phyloP scores from a whole-genome alignment of 805 yeast species.

The Candida odintsovae region DNA sequence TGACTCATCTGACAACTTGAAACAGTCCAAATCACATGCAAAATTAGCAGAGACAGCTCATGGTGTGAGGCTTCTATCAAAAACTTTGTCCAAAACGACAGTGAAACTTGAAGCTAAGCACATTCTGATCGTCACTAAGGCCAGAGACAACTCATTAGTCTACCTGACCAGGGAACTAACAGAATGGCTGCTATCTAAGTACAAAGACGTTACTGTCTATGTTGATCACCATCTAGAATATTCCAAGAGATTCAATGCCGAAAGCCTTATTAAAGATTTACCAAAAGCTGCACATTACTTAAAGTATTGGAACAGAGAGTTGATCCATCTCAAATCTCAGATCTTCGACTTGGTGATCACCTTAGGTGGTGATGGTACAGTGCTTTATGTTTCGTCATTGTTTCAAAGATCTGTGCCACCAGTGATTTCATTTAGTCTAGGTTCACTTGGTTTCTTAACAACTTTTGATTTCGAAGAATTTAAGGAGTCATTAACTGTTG shows the following conservation, averaged over 20 bases:
- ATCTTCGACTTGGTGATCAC: constrained; percentile 75
- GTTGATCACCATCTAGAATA: constrained; percentile 66
- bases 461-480: constrained; percentile 77
- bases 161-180: constrained; percentile 74
- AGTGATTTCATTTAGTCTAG: constrained; percentile 79
- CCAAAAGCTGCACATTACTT: constrained; percentile 42
- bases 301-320: constrained; percentile 64
- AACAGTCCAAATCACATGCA: constrained; percentile 61
- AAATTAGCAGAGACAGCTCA: constrained; percentile 77
- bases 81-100: constrained; percentile 63
- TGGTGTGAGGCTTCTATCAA: constrained; percentile 72
- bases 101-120: constrained; percentile 64
- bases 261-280: constrained; percentile 41
- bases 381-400: constrained; percentile 77
- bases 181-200: constrained; percentile 57
- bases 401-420: constrained; percentile 90
- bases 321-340: constrained; percentile 38
- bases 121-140: constrained; percentile 83
- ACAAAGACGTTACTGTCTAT: constrained; percentile 44
- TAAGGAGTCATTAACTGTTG: constrained; percentile 47
- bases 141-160: constrained; percentile 74
- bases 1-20: constrained; percentile 35
- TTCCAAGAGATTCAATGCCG: constrained; percentile 59
- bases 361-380: constrained; percentile 97
- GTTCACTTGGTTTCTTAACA: constrained; percentile 89